phyloP scores from a whole-genome alignment of 2,329 filamentous ascomycete species.

The Botryotinia narcissicola region DNA sequence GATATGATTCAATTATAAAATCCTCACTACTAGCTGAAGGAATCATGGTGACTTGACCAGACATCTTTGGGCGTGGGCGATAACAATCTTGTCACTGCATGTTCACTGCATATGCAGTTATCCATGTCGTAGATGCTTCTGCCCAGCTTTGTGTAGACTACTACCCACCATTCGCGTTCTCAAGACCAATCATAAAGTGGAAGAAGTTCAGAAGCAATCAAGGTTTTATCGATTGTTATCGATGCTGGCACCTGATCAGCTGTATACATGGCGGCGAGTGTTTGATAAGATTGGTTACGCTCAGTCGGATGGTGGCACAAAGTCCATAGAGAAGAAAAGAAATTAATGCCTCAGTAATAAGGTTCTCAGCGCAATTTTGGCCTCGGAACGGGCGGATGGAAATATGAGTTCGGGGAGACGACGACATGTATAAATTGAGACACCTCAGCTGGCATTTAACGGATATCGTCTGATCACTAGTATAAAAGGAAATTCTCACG shows the following conservation, averaged over 20 bases:
- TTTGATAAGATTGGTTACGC: not conserved
- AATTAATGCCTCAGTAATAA: not conserved
- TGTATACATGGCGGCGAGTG: not conserved
- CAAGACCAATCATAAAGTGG: not conserved
- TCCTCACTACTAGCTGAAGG: not conserved
- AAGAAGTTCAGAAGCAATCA: not conserved
- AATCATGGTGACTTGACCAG: not conserved
- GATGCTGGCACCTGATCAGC: not conserved
- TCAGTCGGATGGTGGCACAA: not conserved
- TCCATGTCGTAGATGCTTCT: not conserved
- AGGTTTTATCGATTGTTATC: not conserved
- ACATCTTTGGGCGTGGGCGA: not conserved
- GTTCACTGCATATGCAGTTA: constrained; percentile 15
- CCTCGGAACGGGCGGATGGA: not conserved
- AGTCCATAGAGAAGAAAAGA: not conserved
- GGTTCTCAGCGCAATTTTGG: too few relatives aligned
- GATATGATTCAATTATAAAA: not conserved
- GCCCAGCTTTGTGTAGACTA: not conserved
- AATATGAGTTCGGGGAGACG: not conserved
- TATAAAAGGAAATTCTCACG: not conserved
- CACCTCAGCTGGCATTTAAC: not conserved
- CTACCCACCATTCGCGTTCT: not conserved
- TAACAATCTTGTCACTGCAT: constrained; percentile 7
- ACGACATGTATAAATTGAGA: not conserved
- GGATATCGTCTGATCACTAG: not conserved